Evolutionary conservation across 2,329 filamentous ascomycete species (phyloP).

Genomic region (Fusarium anguioides): DNA sequence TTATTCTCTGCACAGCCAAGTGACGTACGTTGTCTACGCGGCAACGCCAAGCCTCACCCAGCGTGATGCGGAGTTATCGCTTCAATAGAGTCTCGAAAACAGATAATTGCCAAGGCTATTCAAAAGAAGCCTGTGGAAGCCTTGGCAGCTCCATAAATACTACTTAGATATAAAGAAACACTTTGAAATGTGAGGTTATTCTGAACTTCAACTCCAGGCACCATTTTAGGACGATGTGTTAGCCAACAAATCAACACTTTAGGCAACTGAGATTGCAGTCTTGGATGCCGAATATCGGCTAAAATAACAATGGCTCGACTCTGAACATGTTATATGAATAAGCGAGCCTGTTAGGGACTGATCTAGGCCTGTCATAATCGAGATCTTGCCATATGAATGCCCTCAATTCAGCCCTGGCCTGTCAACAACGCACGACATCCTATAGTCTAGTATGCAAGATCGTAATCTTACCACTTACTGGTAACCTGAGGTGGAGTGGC

Average conservation of each 20-base stretch:
- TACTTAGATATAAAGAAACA: not conserved
- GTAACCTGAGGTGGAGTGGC: constrained; percentile 35
- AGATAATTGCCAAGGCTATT: constrained; percentile 19
- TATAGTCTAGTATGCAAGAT: constrained; percentile 7
- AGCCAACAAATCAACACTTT: not conserved
- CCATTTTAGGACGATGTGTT: not conserved
- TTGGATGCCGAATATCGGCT: not conserved
- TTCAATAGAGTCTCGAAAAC: constrained; percentile 8
- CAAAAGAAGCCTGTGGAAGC: not conserved
- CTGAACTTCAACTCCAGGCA: not conserved
- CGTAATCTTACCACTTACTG: constrained; percentile 21
- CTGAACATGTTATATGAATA: not conserved
- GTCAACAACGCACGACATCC: constrained; percentile 1
- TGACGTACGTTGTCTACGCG: constrained; percentile 39
- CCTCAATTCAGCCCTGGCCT: constrained; percentile 6
- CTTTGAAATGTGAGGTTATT: constrained; percentile 1
- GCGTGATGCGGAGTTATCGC: constrained; percentile 19
- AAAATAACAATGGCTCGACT: not conserved
- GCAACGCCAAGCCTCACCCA: constrained; percentile 36
- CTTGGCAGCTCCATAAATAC: constrained; percentile 7
- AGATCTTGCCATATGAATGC: not conserved
- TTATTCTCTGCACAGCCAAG: constrained; percentile 27
- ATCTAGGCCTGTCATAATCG: not conserved
- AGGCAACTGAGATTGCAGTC: not conserved
- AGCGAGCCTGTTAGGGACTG: not conserved